These are phyloP conservation scores for thale cress (Arabidopsis thaliana) DNA, from an alignment of 345 rosid species.

Conservation along the genomic window TAIR10.1 NC_003071.7:13008001-13008500, in stretches of 20 bases:
- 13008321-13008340: too few relatives aligned
- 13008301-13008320: not conserved
- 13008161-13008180: not conserved
- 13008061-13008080: slow-evolving; percentile 30
- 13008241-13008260: slow-evolving; percentile 10
- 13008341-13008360: too few relatives aligned
- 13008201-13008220: slow-evolving; percentile 5
- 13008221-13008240: not conserved
- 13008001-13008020: slow-evolving; percentile 34
- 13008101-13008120: slow-evolving; percentile 1
- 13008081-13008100: slow-evolving; percentile 32
- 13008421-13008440: too few relatives aligned
- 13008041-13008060: slow-evolving; percentile 37
- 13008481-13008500: too few relatives aligned
- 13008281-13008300: not conserved
- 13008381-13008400: too few relatives aligned
- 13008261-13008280: not conserved
- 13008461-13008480: too few relatives aligned
- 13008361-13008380: too few relatives aligned
- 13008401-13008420: too few relatives aligned
- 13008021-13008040: slow-evolving; percentile 24
- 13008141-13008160: slow-evolving; percentile 22
- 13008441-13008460: too few relatives aligned
- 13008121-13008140: slow-evolving; percentile 11
- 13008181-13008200: slow-evolving; percentile 1